Evolutionary conservation across 202 grass and related monocot species (phyloP).

Genomic region (Schoenoplectus tabernaemontani): DNA sequence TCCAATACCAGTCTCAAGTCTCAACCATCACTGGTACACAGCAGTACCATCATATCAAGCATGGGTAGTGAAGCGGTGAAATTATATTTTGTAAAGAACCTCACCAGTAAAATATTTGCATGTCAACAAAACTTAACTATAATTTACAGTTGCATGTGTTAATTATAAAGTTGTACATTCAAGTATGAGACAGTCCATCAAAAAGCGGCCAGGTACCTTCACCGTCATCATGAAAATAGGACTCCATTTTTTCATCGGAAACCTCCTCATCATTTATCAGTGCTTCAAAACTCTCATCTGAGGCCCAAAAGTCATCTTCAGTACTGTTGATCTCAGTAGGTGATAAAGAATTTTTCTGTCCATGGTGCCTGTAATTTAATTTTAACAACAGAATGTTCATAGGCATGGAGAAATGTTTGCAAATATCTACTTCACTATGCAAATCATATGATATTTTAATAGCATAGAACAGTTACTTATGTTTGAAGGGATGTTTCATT

Average conservation of each 20-base stretch:
- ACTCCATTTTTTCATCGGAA: conserved; percentile 13
- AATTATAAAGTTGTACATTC: conserved; percentile 13
- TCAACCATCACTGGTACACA: conserved; percentile 19
- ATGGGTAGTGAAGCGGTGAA: not conserved
- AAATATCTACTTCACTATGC: not conserved
- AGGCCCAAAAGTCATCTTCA: not conserved
- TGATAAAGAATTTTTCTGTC: not conserved
- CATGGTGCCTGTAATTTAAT: not conserved
- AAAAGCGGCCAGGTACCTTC: conserved; percentile 63
- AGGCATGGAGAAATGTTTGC: not conserved
- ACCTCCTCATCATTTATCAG: conserved; percentile 29
- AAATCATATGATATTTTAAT: not conserved
- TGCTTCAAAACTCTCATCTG: conserved; percentile 34
- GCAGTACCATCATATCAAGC: conserved; percentile 6
- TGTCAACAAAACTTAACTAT: not conserved
- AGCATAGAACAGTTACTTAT: too few species aligned
- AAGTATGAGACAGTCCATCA: conserved; percentile 36
- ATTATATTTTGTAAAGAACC: not conserved
- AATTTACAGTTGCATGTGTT: not conserved
- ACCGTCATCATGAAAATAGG: conserved; percentile 8
- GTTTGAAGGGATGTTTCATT: not conserved
- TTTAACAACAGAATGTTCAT: not conserved
- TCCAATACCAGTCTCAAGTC: too few species aligned
- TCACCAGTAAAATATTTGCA: not conserved
- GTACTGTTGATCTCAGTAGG: not conserved